These are phyloP conservation scores for Talaromyces albobiverticillius DNA, from an alignment of 2,329 filamentous ascomycete species.

Conservation along the genomic window DNA sequence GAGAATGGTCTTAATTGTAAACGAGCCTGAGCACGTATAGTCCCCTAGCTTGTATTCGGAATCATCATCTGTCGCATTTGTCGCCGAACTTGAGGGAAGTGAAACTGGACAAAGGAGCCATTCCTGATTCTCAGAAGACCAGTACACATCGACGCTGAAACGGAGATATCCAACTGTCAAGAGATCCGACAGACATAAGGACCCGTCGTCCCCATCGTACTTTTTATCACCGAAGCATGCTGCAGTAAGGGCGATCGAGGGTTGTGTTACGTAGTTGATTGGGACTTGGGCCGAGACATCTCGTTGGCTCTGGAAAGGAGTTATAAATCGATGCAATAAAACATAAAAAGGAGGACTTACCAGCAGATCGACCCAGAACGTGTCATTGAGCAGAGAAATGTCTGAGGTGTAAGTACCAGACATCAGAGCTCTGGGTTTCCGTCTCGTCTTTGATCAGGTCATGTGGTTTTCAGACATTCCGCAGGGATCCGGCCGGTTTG, in stretches of 20 bases:
- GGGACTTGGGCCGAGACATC: constrained; percentile 60
- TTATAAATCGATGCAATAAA: not conserved
- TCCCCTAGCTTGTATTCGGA: constrained; percentile 49
- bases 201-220: constrained; percentile 53
- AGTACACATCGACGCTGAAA: constrained; percentile 61
- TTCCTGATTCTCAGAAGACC: constrained; percentile 52
- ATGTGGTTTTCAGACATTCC: not conserved
- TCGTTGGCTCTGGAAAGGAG: constrained; percentile 53
- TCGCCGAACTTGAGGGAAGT: constrained; percentile 36
- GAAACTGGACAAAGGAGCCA: constrained; percentile 63
- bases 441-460: not conserved
- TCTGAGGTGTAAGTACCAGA: constrained; percentile 13
- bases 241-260: constrained; percentile 55
- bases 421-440: constrained; percentile 6
- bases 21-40: constrained; percentile 53
- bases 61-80: constrained; percentile 22
- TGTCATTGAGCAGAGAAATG: constrained; percentile 12
- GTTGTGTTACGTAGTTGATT: constrained; percentile 60
- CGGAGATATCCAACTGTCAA: constrained; percentile 58
- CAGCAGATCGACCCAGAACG: constrained; percentile 15
- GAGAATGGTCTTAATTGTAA: constrained; percentile 52
- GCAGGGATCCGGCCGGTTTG: not conserved
- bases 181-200: constrained; percentile 61
- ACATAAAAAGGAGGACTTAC: not conserved
- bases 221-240: constrained; percentile 57